A percentile compares a stretch with the other conserved stretches of the same genome.
These are phyloP conservation scores for Glomus cerebriforme DNA, from an alignment of 192 early-diverging fungal species.

Conservation along the genomic window DNA sequence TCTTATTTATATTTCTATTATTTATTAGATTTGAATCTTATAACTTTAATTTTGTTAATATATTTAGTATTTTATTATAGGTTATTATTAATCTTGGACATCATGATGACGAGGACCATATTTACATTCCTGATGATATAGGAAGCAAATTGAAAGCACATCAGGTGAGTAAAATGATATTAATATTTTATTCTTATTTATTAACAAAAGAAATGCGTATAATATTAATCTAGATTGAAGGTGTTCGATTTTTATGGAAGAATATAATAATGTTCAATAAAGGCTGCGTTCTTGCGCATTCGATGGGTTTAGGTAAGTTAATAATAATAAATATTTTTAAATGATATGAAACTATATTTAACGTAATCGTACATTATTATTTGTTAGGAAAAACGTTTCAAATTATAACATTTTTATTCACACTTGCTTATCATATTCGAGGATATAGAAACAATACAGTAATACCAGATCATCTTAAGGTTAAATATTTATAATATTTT, in stretches of 20 bases:
- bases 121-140: constrained; percentile 60
- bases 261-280: constrained; percentile 69
- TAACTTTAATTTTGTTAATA: no score
- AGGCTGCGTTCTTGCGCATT: constrained; percentile 82
- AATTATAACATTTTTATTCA: constrained; percentile 70
- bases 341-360: not conserved
- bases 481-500: constrained; percentile 20
- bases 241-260: constrained; percentile 81
- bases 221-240: constrained; percentile 58
- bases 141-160: constrained; percentile 63
- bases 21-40: not conserved
- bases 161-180: constrained; percentile 42
- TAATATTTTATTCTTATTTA: not conserved
- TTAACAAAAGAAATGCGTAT: not conserved
- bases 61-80: not conserved
- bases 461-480: constrained; percentile 56
- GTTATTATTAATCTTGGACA: constrained; percentile 65
- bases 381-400: constrained; percentile 72
- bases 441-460: constrained; percentile 43
- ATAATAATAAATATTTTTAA: not conserved
- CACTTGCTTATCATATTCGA: constrained; percentile 63
- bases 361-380: not conserved
- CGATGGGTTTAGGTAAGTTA: constrained; percentile 76
- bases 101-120: constrained; percentile 50
- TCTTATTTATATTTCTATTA: not conserved